These are phyloP conservation scores for Berkeleyomyces rouxiae DNA, from an alignment of 2,329 filamentous ascomycete species.

Conservation along the genomic window DNA sequence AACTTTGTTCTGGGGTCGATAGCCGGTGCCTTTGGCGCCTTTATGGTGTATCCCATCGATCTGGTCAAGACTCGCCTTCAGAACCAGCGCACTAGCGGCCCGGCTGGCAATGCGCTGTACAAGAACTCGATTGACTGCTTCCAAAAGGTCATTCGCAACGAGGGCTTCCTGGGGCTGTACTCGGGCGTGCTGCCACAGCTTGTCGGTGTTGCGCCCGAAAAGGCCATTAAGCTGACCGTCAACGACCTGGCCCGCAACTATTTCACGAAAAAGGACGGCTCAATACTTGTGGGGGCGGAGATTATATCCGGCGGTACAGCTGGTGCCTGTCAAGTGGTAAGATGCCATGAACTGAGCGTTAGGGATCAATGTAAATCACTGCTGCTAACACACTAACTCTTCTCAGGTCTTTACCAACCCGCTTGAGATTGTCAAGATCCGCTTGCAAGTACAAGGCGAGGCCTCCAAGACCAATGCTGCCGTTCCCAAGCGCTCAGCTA, in stretches of 20 bases:
- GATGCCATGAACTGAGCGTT: conserved; percentile 22
- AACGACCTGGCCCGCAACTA: conserved; percentile 77
- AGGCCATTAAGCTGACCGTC: conserved; percentile 97
- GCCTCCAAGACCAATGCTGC: conserved; percentile 63
- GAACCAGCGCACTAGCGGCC: conserved; percentile 72
- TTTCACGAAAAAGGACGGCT: conserved; percentile 56
- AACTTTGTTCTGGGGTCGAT: conserved; percentile 81
- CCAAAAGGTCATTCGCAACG: conserved; percentile 80
- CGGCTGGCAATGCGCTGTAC: conserved; percentile 67
- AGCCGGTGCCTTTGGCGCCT: conserved; percentile 91
- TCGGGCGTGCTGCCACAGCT: conserved; percentile 90
- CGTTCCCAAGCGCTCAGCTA: conserved; percentile 72
- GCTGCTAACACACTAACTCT: conserved; percentile 6
- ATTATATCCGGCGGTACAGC: conserved; percentile 76
- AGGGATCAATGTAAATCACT: too few species aligned
- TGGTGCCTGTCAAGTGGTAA: conserved; percentile 88
- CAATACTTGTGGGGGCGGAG: conserved; percentile 56
- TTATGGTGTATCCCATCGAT: conserved; percentile 99
- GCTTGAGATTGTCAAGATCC: conserved; percentile 97
- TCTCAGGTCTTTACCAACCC: conserved; percentile 84
- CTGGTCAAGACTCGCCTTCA: conserved; percentile 97
- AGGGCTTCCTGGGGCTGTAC: conserved; percentile 79
- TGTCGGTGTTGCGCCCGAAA: conserved; percentile 95
- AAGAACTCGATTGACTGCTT: conserved; percentile 97
- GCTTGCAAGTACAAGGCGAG: conserved; percentile 92